A percentile compares a stretch with the other conserved stretches of the same genome.
phyloP scores from a whole-genome alignment of 192 early-diverging fungal genomes.

The Podila horticola region DNA sequence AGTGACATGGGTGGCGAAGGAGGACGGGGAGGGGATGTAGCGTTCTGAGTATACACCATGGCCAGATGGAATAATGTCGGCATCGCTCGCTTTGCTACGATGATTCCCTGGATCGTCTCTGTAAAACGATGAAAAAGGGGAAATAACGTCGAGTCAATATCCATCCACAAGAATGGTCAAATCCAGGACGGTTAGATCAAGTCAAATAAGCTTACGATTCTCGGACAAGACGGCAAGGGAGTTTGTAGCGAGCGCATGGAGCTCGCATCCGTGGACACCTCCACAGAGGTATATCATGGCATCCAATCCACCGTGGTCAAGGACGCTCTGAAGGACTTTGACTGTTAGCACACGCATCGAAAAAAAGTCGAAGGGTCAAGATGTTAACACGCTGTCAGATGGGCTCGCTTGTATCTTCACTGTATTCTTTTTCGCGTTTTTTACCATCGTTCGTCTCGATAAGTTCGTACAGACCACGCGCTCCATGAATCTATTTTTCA shows the following conservation, averaged over 20 bases:
- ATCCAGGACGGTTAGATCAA: background rate
- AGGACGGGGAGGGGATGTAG: constrained; percentile 15
- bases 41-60: constrained; percentile 15
- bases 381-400: background rate
- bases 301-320: constrained; percentile 64
- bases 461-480: constrained; percentile 62
- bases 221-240: constrained; percentile 61
- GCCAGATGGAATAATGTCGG: constrained; percentile 55
- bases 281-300: constrained; percentile 62
- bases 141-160: background rate
- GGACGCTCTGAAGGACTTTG: constrained; percentile 52
- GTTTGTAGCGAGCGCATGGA: constrained; percentile 59
- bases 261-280: constrained; percentile 40
- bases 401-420: too few relatives aligned
- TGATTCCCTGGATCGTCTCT: constrained; percentile 59
- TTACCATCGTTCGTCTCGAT: constrained; percentile 64
- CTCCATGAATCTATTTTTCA: constrained; percentile 36
- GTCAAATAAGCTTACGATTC: constrained; percentile 45
- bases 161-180: background rate
- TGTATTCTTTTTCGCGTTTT: too few relatives aligned
- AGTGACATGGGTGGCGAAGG: constrained; percentile 31
- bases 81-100: constrained; percentile 63
- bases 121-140: constrained; percentile 7
- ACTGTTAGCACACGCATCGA: constrained; percentile 42
- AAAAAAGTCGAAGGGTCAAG: background rate